These are phyloP conservation scores for Mycena metata DNA, from an alignment of 768 basidiomycete genomes.

Conservation along the genomic window DNA sequence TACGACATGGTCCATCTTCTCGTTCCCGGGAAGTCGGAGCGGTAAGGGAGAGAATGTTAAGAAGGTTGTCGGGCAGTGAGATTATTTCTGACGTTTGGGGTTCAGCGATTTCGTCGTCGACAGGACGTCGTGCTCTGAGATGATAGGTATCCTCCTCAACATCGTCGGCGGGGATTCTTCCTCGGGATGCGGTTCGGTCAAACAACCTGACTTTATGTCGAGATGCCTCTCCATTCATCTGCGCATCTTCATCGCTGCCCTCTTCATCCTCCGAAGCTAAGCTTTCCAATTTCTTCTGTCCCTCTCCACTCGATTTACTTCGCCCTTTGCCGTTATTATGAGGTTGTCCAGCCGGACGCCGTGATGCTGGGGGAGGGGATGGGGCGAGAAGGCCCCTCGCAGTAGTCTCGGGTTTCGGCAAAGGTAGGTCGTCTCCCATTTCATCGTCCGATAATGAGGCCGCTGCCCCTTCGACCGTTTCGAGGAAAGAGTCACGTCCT, in stretches of 20 bases:
- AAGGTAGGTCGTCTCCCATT: constrained; percentile 36
- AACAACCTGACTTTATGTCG: constrained; percentile 25
- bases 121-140: constrained; percentile 46
- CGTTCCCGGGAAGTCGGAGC: constrained; percentile 56
- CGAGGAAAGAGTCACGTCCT: constrained; percentile 20
- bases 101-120: constrained; percentile 30
- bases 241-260: constrained; percentile 47
- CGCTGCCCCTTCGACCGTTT: not conserved
- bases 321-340: constrained; percentile 49
- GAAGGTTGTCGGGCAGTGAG: constrained; percentile 73
- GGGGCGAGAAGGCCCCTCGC: constrained; percentile 67
- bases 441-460: constrained; percentile 6
- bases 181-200: constrained; percentile 20
- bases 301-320: constrained; percentile 25
- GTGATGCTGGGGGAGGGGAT: constrained; percentile 70
- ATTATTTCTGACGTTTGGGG: constrained; percentile 64
- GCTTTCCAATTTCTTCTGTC: constrained; percentile 66
- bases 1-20: constrained; percentile 68
- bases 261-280: constrained; percentile 41
- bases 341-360: constrained; percentile 38
- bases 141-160: constrained; percentile 38
- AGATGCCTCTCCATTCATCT: constrained; percentile 10
- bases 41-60: constrained; percentile 73
- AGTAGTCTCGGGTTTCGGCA: constrained; percentile 30
- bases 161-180: constrained; percentile 11